These are phyloP conservation scores for Naganishia cerealis DNA, from an alignment of 1,284 basidiomycete species.

Conservation along the genomic window DNA sequence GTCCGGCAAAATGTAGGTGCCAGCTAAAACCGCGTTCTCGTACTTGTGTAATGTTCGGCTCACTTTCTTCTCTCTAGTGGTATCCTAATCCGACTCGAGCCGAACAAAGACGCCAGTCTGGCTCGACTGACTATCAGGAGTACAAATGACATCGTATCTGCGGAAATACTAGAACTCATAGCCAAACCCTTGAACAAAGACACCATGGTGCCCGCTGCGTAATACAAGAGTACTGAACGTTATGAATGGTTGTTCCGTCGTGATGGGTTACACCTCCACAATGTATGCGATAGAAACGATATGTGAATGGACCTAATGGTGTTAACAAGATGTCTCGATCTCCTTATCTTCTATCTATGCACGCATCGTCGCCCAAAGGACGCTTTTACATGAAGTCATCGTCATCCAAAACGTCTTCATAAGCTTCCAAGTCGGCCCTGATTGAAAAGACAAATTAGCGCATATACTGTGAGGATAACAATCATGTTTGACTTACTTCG, in stretches of 20 bases:
- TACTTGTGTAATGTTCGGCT: constrained; percentile 13
- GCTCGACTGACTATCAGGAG: constrained; percentile 92
- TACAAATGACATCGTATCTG: constrained; percentile 87
- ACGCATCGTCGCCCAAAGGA: neutral
- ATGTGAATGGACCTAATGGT: neutral
- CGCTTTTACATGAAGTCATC: constrained; percentile 51
- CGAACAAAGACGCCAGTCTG: constrained; percentile 90
- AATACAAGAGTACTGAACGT: neutral
- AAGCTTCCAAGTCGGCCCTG: constrained; percentile 73
- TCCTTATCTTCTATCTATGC: neutral
- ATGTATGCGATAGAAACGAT: constrained; percentile 18
- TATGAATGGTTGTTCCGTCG: neutral
- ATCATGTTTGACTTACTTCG: constrained; percentile 38
- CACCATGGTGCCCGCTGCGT: constrained; percentile 38
- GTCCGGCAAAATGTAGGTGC: constrained; percentile 73
- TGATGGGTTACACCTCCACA: constrained; percentile 1
- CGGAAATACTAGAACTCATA: constrained; percentile 66
- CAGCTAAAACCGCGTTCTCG: neutral
- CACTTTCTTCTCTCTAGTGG: constrained; percentile 56
- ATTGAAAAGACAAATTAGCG: constrained; percentile 3
- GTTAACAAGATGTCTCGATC: neutral
- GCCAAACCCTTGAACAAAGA: constrained; percentile 50
- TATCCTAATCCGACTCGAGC: constrained; percentile 87
- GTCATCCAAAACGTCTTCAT: constrained; percentile 79
- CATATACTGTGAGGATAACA: constrained; percentile 5